Percentiles rank a stretch among this genome's conserved stretches.
Evolutionary conservation across 2,329 filamentous ascomycete genomes (phyloP).

Genomic region (Furcasterigmium sp.): DNA sequence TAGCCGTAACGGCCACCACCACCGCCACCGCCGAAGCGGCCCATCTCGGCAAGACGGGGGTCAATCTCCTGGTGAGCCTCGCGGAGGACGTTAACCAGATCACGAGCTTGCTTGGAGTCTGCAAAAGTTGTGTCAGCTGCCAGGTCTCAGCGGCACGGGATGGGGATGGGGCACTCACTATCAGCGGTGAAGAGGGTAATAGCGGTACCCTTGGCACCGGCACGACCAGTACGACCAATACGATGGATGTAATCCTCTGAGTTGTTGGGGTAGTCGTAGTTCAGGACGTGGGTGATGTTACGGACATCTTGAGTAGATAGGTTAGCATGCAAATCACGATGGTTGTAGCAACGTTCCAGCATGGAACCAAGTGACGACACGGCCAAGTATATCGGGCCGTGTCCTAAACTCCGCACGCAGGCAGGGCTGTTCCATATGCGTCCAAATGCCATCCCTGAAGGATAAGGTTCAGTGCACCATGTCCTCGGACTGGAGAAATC

Average conservation of each 20-base stretch:
- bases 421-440: slow-evolving; percentile 55
- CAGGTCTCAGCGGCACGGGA: not conserved
- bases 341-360: slow-evolving; percentile 59
- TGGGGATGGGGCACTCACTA: slow-evolving; percentile 60
- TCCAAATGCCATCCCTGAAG: slow-evolving; percentile 46
- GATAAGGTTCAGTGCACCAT: slow-evolving; percentile 44
- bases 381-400: slow-evolving; percentile 46
- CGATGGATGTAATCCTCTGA: slow-evolving; percentile 98
- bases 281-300: slow-evolving; percentile 99
- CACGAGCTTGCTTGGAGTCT: slow-evolving; percentile 94
- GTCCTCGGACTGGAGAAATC: slow-evolving; percentile 53
- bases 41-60: slow-evolving; percentile 93
- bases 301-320: slow-evolving; percentile 84
- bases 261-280: slow-evolving; percentile 99
- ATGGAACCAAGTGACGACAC: slow-evolving; percentile 37
- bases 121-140: not conserved
- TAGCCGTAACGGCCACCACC: slow-evolving; percentile 70
- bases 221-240: slow-evolving; percentile 92
- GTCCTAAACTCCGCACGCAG: slow-evolving; percentile 51
- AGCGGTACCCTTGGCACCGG: slow-evolving; percentile 89
- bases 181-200: slow-evolving; percentile 99
- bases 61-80: slow-evolving; percentile 99
- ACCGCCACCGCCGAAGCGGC: slow-evolving; percentile 81
- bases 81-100: slow-evolving; percentile 85
- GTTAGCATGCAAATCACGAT: slow-evolving; percentile 67